These are phyloP conservation scores for Wickerhamomyces alni DNA, from an alignment of 805 yeast genomes.

Conservation along the genomic window DNA sequence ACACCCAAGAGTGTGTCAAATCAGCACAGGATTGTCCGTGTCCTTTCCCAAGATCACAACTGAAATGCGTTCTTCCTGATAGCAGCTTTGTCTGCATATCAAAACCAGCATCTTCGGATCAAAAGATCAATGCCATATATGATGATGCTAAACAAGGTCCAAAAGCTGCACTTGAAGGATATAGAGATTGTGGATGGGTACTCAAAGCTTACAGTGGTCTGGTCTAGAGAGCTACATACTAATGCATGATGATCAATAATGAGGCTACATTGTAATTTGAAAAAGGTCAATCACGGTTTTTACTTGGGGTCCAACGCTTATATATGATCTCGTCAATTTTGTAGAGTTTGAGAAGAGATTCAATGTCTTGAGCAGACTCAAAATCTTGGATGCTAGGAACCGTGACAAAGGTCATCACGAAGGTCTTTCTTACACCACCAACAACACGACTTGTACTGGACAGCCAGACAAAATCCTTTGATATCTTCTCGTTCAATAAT, in stretches of 20 bases:
- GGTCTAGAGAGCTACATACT: conserved; percentile 14
- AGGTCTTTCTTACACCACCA: conserved; percentile 77
- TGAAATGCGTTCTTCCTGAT: conserved; percentile 74
- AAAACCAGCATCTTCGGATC: conserved; percentile 55
- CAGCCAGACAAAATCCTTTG: conserved; percentile 50
- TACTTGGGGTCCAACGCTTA: conserved; percentile 81
- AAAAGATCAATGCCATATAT: conserved; percentile 26
- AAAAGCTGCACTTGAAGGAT: conserved; percentile 37
- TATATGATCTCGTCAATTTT: conserved; percentile 61
- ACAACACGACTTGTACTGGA: conserved; percentile 73
- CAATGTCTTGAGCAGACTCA: conserved; percentile 21
- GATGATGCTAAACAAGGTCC: conserved; percentile 46
- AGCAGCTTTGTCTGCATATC: conserved; percentile 75
- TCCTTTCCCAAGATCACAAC: conserved; percentile 78
- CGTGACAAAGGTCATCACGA: conserved; percentile 65
- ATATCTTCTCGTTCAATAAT: conserved; percentile 18
- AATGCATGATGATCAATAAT: not conserved
- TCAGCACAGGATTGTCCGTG: conserved; percentile 78
- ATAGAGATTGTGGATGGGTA: conserved; percentile 86
- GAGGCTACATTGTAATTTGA: not conserved
- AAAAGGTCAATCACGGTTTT: conserved; percentile 59
- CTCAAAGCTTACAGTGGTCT: conserved; percentile 59
- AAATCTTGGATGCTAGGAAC: conserved; percentile 36
- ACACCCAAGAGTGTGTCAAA: conserved; percentile 72
- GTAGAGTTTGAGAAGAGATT: conserved; percentile 35